Evolutionary conservation across 805 yeast genomes (phyloP).

Genomic region (Metschnikowia henanensis): DNA sequence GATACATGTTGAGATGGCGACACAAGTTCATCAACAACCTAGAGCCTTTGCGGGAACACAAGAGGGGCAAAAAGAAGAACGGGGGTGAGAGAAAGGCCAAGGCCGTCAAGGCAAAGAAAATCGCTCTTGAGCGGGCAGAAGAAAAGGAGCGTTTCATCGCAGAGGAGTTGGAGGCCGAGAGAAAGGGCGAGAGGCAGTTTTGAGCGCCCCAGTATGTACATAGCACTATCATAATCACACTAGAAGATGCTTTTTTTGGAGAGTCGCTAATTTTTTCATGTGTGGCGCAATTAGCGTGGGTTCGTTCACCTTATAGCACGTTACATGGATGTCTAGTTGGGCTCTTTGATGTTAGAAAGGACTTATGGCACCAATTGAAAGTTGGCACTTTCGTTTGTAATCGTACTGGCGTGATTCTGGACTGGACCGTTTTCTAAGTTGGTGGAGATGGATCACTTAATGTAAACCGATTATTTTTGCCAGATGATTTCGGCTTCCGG

Average conservation of each 20-base stretch:
- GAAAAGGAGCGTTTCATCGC: conserved; percentile 44
- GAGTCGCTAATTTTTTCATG: not conserved
- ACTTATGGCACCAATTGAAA: too few relatives aligned
- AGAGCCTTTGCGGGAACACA: conserved; percentile 53
- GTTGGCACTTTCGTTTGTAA: too few relatives aligned
- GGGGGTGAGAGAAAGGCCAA: conserved; percentile 88
- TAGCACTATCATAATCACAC: conserved; percentile 1
- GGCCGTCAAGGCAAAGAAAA: conserved; percentile 49
- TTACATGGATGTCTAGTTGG: too few relatives aligned
- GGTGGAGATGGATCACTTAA: too few relatives aligned
- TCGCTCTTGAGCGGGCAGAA: conserved; percentile 59
- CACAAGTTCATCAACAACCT: conserved; percentile 61
- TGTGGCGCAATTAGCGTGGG: not conserved
- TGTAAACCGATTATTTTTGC: too few relatives aligned
- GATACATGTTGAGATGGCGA: conserved; percentile 72
- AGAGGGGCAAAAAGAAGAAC: conserved; percentile 66
- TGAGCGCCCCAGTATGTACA: conserved; percentile 17
- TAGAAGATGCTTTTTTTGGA: not conserved
- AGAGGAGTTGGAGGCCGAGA: conserved; percentile 41
- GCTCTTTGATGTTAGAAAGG: too few relatives aligned
- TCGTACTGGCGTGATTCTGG: too few relatives aligned
- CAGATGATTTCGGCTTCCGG: too few relatives aligned
- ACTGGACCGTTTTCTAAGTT: too few relatives aligned
- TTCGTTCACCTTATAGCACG: too few relatives aligned
- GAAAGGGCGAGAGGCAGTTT: conserved; percentile 43